These are phyloP conservation scores for Syzygium syzygioides DNA, from an alignment of 441 rosid genomes.

Conservation along the genomic window DNA sequence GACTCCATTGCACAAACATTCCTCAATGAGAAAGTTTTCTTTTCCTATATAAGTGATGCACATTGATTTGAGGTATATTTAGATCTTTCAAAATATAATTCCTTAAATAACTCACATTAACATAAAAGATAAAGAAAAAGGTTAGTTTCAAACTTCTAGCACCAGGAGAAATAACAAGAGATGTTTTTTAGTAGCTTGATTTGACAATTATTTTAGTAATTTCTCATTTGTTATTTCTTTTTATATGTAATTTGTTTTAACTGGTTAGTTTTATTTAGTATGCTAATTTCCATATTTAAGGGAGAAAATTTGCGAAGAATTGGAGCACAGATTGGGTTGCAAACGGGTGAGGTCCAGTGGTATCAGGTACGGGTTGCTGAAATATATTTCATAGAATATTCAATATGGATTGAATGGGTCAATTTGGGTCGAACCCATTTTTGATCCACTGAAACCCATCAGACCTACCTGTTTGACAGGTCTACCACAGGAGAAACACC, in stretches of 20 bases:
- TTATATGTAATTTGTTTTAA: background rate
- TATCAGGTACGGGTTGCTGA: background rate
- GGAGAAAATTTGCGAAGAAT: background rate
- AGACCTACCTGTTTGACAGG: background rate
- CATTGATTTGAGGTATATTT: background rate
- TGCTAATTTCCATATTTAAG: background rate
- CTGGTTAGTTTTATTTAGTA: background rate
- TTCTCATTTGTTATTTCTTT: background rate
- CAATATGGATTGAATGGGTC: background rate
- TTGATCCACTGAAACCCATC: background rate
- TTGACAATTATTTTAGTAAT: background rate
- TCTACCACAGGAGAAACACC: background rate
- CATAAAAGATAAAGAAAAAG: background rate
- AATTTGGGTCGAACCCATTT: background rate
- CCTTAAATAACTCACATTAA: background rate
- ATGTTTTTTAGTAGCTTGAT: background rate
- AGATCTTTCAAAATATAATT: background rate
- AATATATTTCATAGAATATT: background rate
- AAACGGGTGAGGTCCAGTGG: background rate
- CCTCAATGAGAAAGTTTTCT: background rate
- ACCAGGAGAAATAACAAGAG: background rate
- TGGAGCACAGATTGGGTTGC: background rate
- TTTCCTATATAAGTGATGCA: background rate
- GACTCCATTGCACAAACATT: background rate
- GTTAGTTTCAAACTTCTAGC: background rate